phyloP scores from a whole-genome alignment of 257 asterid species.

The Primulina eburnea region DNA sequence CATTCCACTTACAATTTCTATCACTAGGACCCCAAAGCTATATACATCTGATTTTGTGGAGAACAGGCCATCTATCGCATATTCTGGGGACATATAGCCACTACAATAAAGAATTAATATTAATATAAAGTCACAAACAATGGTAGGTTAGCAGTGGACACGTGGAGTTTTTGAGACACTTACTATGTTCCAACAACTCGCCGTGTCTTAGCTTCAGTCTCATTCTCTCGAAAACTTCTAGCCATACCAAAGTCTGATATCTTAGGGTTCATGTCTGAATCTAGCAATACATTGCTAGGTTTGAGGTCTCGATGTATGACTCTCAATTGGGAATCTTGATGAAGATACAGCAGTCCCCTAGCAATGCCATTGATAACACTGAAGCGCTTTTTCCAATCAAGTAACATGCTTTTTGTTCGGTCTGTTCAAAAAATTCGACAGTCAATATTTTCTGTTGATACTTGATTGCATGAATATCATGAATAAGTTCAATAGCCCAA shows the following conservation, averaged over 20 bases:
- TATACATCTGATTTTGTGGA: conserved; percentile 36
- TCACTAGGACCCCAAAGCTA: conserved; percentile 36
- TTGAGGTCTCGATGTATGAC: conserved; percentile 38
- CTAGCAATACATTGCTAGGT: conserved; percentile 42
- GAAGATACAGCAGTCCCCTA: conserved; percentile 40
- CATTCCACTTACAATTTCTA: conserved; percentile 39
- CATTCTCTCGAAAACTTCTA: conserved; percentile 31
- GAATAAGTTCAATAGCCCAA: not conserved
- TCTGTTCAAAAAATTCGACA: conserved; percentile 25
- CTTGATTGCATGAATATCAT: not conserved
- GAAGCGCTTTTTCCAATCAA: conserved; percentile 35
- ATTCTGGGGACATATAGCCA: conserved; percentile 38
- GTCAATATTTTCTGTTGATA: not conserved
- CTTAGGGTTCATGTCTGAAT: conserved; percentile 30
- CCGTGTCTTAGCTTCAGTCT: conserved; percentile 20
- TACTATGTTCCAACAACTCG: conserved; percentile 36
- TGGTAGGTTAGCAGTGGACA: not conserved
- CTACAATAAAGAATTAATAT: conserved; percentile 14
- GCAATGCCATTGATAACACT: conserved; percentile 30
- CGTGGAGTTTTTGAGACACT: not conserved
- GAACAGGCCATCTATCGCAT: conserved; percentile 34
- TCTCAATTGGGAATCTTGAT: conserved; percentile 43
- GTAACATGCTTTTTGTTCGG: conserved; percentile 13
- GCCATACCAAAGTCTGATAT: conserved; percentile 40
- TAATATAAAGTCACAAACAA: too few species aligned